Evolutionary conservation across 1,284 basidiomycete species (phyloP).

Genomic region (Volvariella surrecta): DNA sequence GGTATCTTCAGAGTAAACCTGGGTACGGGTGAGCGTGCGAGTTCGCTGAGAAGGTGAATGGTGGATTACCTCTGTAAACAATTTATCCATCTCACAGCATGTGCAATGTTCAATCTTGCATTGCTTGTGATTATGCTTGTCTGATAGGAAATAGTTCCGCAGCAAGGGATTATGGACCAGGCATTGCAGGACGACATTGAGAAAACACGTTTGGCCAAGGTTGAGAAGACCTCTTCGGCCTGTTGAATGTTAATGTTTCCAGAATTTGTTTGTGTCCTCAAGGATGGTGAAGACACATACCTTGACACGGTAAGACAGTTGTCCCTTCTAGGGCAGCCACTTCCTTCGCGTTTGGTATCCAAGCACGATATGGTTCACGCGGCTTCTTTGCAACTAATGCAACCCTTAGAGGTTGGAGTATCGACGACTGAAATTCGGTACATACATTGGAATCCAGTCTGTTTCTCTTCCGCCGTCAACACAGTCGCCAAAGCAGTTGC

Average conservation of each 20-base stretch:
- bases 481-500: conserved; percentile 23
- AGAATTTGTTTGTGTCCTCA: neutral
- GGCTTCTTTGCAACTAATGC: conserved; percentile 27
- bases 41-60: neutral
- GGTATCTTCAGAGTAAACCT: conserved; percentile 71
- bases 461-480: conserved; percentile 33
- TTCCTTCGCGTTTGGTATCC: conserved; percentile 32
- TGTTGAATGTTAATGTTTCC: conserved; percentile 19
- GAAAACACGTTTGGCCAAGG: conserved; percentile 91
- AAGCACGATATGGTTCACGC: conserved; percentile 31
- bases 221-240: conserved; percentile 86
- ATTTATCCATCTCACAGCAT: conserved; percentile 91
- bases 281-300: conserved; percentile 24
- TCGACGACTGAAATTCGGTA: conserved; percentile 1
- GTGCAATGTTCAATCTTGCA: conserved; percentile 77
- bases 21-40: conserved; percentile 1
- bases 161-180: conserved; percentile 90
- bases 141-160: conserved; percentile 84
- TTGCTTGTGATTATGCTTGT: conserved; percentile 67
- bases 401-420: neutral
- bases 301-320: conserved; percentile 52
- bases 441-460: conserved; percentile 30
- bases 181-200: conserved; percentile 91
- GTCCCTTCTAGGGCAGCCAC: conserved; percentile 26
- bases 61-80: conserved; percentile 71